These are phyloP conservation scores for Coemansia sp. DNA, from an alignment of 192 early-diverging fungal species.

Conservation along the genomic window DNA sequence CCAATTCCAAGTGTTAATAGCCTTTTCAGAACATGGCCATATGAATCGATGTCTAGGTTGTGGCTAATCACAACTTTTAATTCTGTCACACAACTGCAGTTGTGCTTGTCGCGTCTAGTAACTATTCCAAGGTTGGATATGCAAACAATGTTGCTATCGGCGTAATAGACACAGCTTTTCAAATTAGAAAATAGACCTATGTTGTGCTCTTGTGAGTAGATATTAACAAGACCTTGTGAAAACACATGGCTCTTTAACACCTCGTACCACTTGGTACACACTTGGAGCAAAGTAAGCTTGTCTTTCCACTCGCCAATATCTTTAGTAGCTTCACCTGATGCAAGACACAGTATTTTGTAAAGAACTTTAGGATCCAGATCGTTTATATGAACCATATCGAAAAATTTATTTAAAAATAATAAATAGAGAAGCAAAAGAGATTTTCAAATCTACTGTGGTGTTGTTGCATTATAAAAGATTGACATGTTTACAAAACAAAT, in stretches of 20 bases:
- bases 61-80: neutral
- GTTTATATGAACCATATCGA: neutral
- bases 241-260: neutral
- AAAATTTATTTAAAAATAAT: too few species aligned
- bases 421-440: too few species aligned
- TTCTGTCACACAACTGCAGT: neutral
- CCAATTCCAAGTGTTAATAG: neutral
- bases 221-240: neutral
- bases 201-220: neutral
- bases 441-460: too few species aligned
- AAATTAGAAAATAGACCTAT: neutral
- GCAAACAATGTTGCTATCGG: neutral
- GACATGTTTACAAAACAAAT: too few species aligned
- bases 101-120: neutral
- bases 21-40: neutral
- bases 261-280: neutral
- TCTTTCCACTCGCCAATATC: neutral
- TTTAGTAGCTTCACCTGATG: neutral
- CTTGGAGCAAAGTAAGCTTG: neutral
- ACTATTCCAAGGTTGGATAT: neutral
- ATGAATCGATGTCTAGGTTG: neutral
- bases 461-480: too few species aligned
- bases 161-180: neutral
- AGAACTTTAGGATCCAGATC: neutral
- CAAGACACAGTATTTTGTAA: neutral